A percentile compares a stretch with the other conserved stretches of the same genome.
These are phyloP conservation scores for Komagataella pastoris DNA, from an alignment of 805 yeast species.

Conservation along the genomic window DNA sequence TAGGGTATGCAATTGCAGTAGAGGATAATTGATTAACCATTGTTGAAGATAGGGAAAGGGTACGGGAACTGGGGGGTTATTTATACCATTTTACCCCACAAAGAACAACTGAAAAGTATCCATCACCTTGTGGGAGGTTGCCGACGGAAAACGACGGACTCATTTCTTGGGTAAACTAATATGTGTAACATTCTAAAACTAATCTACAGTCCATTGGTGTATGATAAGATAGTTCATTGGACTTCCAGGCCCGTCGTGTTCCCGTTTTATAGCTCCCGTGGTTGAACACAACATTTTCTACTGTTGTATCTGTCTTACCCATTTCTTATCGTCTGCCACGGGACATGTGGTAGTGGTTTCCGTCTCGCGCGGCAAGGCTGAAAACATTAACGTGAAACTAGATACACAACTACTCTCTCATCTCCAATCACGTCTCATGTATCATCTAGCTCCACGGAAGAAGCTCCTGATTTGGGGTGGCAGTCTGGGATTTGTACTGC, in stretches of 20 bases:
- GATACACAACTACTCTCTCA: too few species aligned
- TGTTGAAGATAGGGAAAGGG: neutral
- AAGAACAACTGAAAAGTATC: neutral
- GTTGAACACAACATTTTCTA: neutral
- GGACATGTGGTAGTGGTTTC: too few species aligned
- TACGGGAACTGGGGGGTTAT: neutral
- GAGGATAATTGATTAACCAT: constrained; percentile 15
- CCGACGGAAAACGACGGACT: neutral
- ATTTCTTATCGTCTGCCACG: neutral
- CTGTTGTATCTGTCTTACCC: neutral
- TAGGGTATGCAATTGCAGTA: constrained; percentile 24
- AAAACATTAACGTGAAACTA: too few species aligned
- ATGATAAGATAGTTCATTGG: too few species aligned
- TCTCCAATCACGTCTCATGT: neutral
- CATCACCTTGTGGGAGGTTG: neutral
- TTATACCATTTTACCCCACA: neutral
- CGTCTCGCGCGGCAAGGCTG: too few species aligned
- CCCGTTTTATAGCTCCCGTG: neutral
- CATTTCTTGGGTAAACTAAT: neutral
- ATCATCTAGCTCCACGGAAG: neutral
- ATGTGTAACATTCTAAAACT: too few species aligned
- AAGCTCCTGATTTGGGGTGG: neutral
- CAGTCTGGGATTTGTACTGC: neutral
- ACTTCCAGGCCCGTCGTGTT: neutral
- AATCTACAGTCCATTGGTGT: too few species aligned